Evolutionary conservation across 192 early-diverging fungal genomes (phyloP), one percentile per base, ranked within the genome.

Genomic region (Endogone sp.): DNA sequence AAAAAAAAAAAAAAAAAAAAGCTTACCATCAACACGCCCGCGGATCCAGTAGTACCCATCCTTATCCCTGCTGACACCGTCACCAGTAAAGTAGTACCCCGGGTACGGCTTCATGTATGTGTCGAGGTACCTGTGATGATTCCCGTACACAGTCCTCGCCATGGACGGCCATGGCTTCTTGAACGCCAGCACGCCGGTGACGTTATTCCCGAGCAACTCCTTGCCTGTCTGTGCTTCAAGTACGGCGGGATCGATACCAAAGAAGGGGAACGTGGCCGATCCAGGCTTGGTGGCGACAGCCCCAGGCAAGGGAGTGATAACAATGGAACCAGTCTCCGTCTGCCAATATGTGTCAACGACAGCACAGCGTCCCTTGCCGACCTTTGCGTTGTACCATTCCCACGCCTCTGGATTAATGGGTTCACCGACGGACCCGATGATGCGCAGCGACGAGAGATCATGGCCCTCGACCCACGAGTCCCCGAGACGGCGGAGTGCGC

Each of bases 331-430:
- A 2, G 96, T 96, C 82, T 98, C 96, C 6, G 90, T 93, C 72
- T 91, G 89, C 90, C 91, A 93, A 88, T 97, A 98, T 9, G 96
- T 98, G 84, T 98, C 96, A 26, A 98, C 95, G 23, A 98, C 88
- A n/a, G 93, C 87, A 81, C 95, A 96, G 31, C 85, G 85, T 21
- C 86, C 84, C 64, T 90, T 86, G 29, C 95, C 95, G 29, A 98
- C 93, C 25, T 93, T 87, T 63, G 93, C 86, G 84, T 94, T 85
- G 82, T 98, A 98, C 96, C 96, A 98, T 70, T 88, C 81, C 96
- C 96, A 98, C 22, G 96, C 95, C 71, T 97, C 94, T 54, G 95
- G 94, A 77, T 97, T 95, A 81, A 98, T 98, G 61, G 96, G 96
- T 79, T 98, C 96, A 63, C 96, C 96, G 13, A 98, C 96, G 21